Percentiles rank a stretch among this genome's conserved stretches.
phyloP scores from a whole-genome alignment of 2,329 filamentous ascomycete species.

The Biscogniauxia sp. region DNA sequence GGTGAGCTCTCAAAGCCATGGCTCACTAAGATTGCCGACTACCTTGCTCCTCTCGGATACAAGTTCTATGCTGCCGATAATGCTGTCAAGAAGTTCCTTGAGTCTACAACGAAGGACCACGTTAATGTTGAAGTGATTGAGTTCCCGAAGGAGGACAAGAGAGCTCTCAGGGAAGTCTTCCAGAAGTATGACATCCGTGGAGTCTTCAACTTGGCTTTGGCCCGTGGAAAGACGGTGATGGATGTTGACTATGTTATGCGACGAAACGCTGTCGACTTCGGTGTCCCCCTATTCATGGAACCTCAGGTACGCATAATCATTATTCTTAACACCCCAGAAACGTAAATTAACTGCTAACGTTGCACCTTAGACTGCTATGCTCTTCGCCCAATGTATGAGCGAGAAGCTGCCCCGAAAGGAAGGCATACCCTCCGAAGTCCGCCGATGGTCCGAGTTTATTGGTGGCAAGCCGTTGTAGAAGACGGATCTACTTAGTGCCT shows the following conservation, averaged over 20 bases:
- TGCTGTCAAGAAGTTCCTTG: constrained; percentile 79
- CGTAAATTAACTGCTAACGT: constrained; percentile 3
- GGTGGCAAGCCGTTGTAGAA: constrained; percentile 76
- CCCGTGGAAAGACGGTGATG: constrained; percentile 75
- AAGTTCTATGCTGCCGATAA: constrained; percentile 86
- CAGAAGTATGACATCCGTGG: constrained; percentile 95
- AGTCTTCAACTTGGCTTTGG: constrained; percentile 89
- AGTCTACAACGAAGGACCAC: constrained; percentile 65
- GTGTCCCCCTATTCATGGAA: constrained; percentile 97
- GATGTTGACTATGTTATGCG: constrained; percentile 99
- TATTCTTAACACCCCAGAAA: not conserved
- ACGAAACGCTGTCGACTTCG: constrained; percentile 96
- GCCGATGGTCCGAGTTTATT: constrained; percentile 93
- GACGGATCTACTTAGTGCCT: not conserved
- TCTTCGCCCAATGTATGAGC: constrained; percentile 96
- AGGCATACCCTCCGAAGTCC: constrained; percentile 87
- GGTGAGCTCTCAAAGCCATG: constrained; percentile 72
- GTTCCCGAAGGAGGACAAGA: constrained; percentile 95
- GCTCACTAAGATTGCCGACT: constrained; percentile 79
- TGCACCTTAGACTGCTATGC: constrained; percentile 73
- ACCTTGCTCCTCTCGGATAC: constrained; percentile 85
- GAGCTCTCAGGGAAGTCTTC: constrained; percentile 90
- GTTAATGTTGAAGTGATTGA: constrained; percentile 85
- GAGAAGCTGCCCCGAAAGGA: constrained; percentile 88
- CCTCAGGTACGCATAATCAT: constrained; percentile 68